Evolutionary conservation across 345 rosid species (phyloP).

Genomic region (Geranium brycei): DNA sequence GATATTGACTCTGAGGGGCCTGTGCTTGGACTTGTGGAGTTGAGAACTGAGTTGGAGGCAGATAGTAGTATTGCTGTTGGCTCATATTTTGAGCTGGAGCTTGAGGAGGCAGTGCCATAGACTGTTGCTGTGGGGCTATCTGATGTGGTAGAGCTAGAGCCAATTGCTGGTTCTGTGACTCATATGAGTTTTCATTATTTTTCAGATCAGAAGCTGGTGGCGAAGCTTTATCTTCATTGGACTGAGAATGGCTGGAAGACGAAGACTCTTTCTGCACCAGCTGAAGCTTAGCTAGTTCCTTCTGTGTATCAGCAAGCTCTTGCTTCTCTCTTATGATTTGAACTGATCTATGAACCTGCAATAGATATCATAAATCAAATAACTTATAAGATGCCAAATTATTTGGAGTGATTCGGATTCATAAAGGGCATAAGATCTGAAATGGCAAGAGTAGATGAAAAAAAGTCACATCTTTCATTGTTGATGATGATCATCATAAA

Average conservation of each 20-base stretch:
- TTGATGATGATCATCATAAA: too few relatives aligned
- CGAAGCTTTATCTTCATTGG: conserved; percentile 53
- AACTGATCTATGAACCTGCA: conserved; percentile 92
- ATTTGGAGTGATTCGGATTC: too few relatives aligned
- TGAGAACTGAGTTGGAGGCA: conserved; percentile 45
- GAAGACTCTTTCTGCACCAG: conserved; percentile 75
- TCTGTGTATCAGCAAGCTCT: conserved; percentile 89
- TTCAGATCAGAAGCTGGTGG: conserved; percentile 50
- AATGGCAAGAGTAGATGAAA: too few relatives aligned
- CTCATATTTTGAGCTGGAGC: conserved; percentile 34
- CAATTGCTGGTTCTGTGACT: conserved; percentile 62
- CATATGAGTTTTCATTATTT: conserved; percentile 43
- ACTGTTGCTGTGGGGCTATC: conserved; percentile 54
- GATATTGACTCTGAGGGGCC: conserved; percentile 41
- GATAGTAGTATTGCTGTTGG: conserved; percentile 60
- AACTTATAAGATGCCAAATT: too few relatives aligned
- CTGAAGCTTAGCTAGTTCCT: conserved; percentile 86
- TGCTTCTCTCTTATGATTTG: conserved; percentile 96
- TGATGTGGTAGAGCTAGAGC: conserved; percentile 91
- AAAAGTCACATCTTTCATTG: too few relatives aligned
- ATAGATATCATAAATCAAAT: conserved; percentile 1
- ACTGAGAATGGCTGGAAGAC: conserved; percentile 51
- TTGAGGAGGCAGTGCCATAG: conserved; percentile 36
- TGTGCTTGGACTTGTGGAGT: conserved; percentile 33
- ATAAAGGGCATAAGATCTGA: too few relatives aligned